Percentiles rank a stretch among this genome's conserved stretches.
phyloP scores from a whole-genome alignment of 2,329 filamentous ascomycete species.

The Tolypocladium ophioglossoides region DNA sequence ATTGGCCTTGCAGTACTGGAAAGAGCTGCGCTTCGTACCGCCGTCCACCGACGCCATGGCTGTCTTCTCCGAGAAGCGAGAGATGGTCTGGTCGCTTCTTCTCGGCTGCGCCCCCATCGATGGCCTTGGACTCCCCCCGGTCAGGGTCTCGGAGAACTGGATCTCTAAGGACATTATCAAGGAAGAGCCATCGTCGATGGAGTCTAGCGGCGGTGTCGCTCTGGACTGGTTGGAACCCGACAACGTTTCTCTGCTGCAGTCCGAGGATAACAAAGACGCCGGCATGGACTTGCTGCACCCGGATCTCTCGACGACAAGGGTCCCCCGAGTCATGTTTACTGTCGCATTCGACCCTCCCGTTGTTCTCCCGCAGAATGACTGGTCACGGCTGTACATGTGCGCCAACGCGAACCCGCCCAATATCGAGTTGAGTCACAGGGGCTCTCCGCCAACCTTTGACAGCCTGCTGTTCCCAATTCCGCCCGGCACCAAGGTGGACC shows the following conservation, averaged over 20 bases:
- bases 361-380: conserved; percentile 54
- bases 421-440: conserved; percentile 19
- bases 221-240: conserved; percentile 67
- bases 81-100: conserved; percentile 54
- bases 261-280: conserved; percentile 35
- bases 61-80: conserved; percentile 25
- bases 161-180: conserved; percentile 59
- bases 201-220: conserved; percentile 28
- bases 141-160: conserved; percentile 66
- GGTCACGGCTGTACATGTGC: conserved; percentile 49
- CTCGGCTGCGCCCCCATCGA: conserved; percentile 51
- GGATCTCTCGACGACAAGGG: conserved; percentile 33
- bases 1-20: conserved; percentile 70
- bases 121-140: conserved; percentile 40
- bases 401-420: conserved; percentile 35
- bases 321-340: conserved; percentile 64
- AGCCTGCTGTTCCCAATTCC: conserved; percentile 44
- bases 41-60: conserved; percentile 24
- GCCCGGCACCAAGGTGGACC: conserved; percentile 38
- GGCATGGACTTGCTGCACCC: conserved; percentile 43
- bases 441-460: conserved; percentile 41
- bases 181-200: conserved; percentile 30
- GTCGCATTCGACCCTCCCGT: conserved; percentile 67
- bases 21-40: conserved; percentile 42
- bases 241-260: conserved; percentile 44